These are phyloP conservation scores for Heterobasidion parviporum DNA, from an alignment of 1,284 basidiomycete species.

Conservation along the genomic window DNA sequence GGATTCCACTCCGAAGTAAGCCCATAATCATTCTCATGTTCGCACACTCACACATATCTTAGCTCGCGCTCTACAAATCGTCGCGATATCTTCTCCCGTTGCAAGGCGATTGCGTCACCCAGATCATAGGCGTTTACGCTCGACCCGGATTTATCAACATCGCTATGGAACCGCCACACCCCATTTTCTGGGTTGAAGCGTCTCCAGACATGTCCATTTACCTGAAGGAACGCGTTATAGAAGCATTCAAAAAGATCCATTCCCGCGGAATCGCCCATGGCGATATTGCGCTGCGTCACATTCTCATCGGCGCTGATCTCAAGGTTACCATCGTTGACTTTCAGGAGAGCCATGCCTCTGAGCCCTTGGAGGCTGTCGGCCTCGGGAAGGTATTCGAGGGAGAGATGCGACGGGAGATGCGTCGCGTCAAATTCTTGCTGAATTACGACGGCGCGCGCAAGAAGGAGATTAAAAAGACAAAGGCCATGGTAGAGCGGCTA, in stretches of 20 bases:
- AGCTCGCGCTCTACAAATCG: slow-evolving; percentile 34
- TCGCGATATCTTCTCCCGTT: slow-evolving; percentile 37
- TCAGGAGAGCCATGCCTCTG: slow-evolving; percentile 32
- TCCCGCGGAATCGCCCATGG: slow-evolving; percentile 41
- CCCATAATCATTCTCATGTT: neutral
- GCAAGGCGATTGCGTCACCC: slow-evolving; percentile 45
- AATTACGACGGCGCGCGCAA: slow-evolving; percentile 22
- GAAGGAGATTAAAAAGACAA: slow-evolving; percentile 15
- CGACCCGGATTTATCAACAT: slow-evolving; percentile 31
- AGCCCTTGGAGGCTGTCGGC: slow-evolving; percentile 26
- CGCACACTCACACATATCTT: neutral
- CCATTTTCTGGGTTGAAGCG: slow-evolving; percentile 49
- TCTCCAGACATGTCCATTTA: slow-evolving; percentile 40
- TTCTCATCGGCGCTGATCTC: slow-evolving; percentile 50
- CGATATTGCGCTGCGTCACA: slow-evolving; percentile 40
- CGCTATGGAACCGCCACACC: slow-evolving; percentile 45
- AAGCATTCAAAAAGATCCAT: slow-evolving; percentile 41
- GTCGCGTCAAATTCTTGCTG: slow-evolving; percentile 46
- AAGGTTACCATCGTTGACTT: slow-evolving; percentile 52
- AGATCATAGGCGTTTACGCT: slow-evolving; percentile 41
- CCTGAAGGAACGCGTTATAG: slow-evolving; percentile 39
- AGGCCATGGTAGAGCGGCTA: slow-evolving; percentile 5
- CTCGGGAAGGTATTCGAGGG: slow-evolving; percentile 27
- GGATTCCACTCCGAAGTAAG: slow-evolving; percentile 36
- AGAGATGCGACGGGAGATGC: slow-evolving; percentile 44